Conservation (phyloP, 257 asterid species). For the Mitragyna speciosa region DNA sequence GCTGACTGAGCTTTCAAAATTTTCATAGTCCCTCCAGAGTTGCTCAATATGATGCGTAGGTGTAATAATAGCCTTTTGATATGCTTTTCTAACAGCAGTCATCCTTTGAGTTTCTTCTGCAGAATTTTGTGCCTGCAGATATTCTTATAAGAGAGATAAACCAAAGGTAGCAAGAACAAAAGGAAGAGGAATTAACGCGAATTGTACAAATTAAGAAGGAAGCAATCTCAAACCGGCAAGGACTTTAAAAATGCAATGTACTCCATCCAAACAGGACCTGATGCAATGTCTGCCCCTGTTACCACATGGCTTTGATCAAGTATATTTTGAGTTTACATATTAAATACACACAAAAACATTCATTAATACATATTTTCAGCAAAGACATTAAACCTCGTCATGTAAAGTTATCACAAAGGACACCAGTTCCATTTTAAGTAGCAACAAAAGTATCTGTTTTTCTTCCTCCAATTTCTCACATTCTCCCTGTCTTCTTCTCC, state of each 20-base stretch:
- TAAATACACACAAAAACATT: background rate
- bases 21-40: conserved; percentile 97
- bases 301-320: conserved; percentile 17
- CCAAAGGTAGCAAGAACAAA: conserved; percentile 16
- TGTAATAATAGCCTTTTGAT: conserved; percentile 87
- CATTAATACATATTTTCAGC: background rate
- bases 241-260: conserved; percentile 81
- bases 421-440: conserved; percentile 8
- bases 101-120: conserved; percentile 81
- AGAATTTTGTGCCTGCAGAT: conserved; percentile 68
- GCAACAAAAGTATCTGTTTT: background rate
- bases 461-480: background rate
- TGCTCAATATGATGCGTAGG: conserved; percentile 93
- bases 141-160: conserved; percentile 20
- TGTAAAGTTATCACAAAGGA: background rate
- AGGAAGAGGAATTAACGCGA: conserved; percentile 19
- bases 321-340: background rate
- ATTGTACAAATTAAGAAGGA: conserved; percentile 12
- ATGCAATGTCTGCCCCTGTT: conserved; percentile 84
- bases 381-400: background rate
- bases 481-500: background rate
- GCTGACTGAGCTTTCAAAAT: conserved; percentile 91
- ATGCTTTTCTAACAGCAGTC: conserved; percentile 79
- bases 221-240: conserved; percentile 61
- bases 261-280: conserved; percentile 98